Evolutionary conservation across 352 stramenopile species (phyloP).

Genomic region (Phytophthora syringae): DNA sequence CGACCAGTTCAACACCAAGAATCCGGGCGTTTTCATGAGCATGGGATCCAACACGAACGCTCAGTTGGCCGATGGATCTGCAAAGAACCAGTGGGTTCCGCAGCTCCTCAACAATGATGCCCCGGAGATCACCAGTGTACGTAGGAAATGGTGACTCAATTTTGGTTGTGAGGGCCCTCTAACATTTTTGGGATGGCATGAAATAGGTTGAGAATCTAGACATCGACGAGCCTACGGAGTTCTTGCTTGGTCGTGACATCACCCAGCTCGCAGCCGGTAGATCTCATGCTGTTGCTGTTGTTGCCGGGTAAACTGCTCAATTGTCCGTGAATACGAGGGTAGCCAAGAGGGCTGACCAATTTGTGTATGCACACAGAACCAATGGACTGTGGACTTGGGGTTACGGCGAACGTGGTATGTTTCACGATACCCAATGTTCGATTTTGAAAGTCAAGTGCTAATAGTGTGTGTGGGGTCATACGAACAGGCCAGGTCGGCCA

Average conservation of each 20-base stretch:
- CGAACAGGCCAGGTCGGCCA: conserved; percentile 68
- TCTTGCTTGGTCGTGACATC: conserved; percentile 78
- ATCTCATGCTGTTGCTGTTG: conserved; percentile 60
- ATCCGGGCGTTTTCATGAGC: conserved; percentile 80
- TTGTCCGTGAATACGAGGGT: too few species aligned
- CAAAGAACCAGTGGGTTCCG: conserved; percentile 86
- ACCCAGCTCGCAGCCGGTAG: conserved; percentile 61
- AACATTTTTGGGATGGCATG: background rate
- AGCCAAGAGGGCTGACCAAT: background rate
- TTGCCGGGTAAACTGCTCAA: conserved; percentile 45
- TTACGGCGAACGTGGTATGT: conserved; percentile 62
- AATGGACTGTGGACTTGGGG: conserved; percentile 80
- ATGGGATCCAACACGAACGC: conserved; percentile 80
- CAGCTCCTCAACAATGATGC: conserved; percentile 81
- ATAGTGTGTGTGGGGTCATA: background rate
- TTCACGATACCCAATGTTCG: background rate
- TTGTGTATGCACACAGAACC: conserved; percentile 42
- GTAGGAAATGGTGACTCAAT: conserved; percentile 2
- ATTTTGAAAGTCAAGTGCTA: background rate
- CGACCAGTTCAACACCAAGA: conserved; percentile 79
- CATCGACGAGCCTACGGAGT: conserved; percentile 75
- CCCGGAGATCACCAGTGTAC: conserved; percentile 59
- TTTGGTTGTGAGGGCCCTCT: background rate
- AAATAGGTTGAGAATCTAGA: conserved; percentile 50
- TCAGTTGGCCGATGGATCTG: conserved; percentile 68